A percentile compares a stretch with the other conserved stretches of the same genome.
These are phyloP conservation scores for Penicillium sclerotigenum DNA, from an alignment of 2,329 filamentous ascomycete genomes.

Conservation along the genomic window DNA sequence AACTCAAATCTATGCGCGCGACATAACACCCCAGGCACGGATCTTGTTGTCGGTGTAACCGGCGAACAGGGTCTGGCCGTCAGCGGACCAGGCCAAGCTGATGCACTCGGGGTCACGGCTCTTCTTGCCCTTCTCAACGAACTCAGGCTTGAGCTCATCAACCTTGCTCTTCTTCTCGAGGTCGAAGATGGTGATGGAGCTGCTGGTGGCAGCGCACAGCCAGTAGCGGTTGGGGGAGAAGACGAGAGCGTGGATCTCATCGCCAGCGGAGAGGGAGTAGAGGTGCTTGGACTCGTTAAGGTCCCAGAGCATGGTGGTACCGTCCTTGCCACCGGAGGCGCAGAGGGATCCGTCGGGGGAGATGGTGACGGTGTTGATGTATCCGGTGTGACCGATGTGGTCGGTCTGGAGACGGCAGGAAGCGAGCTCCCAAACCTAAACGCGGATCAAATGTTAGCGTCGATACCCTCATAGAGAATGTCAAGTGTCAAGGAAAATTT, in stretches of 20 bases:
- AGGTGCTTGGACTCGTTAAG: conserved; percentile 99
- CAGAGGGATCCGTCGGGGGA: conserved; percentile 98
- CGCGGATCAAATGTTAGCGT: conserved; percentile 22
- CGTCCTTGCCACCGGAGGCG: conserved; percentile 98
- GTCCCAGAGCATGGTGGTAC: conserved; percentile 99
- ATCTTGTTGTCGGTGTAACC: conserved; percentile 99
- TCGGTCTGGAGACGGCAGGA: conserved; percentile 99
- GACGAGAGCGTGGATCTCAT: conserved; percentile 99
- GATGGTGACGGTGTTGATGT: conserved; percentile 99
- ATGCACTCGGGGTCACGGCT: conserved; percentile 98
- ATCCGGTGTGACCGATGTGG: conserved; percentile 99
- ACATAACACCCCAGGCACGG: conserved; percentile 97
- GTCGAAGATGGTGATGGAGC: conserved; percentile 99
- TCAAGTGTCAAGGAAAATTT: conserved; percentile 9
- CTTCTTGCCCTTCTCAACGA: conserved; percentile 96
- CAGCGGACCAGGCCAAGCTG: conserved; percentile 93
- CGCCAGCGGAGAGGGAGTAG: conserved; percentile 98
- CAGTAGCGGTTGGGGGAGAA: conserved; percentile 99
- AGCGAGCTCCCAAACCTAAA: conserved; percentile 96
- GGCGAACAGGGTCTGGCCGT: conserved; percentile 98
- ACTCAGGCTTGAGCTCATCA: conserved; percentile 98
- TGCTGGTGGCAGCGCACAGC: conserved; percentile 96
- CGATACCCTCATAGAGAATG: conserved; percentile 4
- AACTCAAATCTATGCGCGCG: conserved; percentile 65
- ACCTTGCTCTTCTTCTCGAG: conserved; percentile 99